phyloP scores from a whole-genome alignment of 2,329 filamentous ascomycete species.

The Chaetothyriales sp. region DNA sequence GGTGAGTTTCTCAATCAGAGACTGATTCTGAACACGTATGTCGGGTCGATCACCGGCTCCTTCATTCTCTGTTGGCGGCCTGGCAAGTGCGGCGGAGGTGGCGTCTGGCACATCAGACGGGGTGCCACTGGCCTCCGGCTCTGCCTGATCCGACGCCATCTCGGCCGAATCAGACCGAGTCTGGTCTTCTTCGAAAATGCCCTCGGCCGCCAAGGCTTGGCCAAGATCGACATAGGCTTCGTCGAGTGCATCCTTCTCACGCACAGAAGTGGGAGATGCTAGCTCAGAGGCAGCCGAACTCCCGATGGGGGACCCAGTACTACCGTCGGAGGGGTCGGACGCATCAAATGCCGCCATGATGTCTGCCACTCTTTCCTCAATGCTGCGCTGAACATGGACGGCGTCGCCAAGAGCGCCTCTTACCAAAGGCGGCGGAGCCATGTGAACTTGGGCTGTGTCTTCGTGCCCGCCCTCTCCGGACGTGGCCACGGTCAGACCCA shows the following conservation, averaged over 20 bases:
- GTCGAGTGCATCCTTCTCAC: not conserved
- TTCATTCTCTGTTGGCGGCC: not conserved
- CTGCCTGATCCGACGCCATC: not conserved
- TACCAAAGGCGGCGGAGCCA: not conserved
- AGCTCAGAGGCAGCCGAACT: no score
- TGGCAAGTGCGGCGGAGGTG: not conserved
- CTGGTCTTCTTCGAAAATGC: not conserved
- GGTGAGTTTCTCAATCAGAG: slow-evolving; percentile 18
- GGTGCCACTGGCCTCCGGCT: not conserved
- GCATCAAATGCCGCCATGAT: not conserved
- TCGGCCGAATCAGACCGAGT: not conserved
- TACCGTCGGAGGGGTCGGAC: not conserved
- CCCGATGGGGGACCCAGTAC: not conserved
- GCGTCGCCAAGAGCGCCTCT: not conserved
- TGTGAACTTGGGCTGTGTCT: not conserved
- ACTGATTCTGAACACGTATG: not conserved
- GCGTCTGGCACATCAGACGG: not conserved
- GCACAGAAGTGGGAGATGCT: not conserved
- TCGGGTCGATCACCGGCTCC: not conserved
- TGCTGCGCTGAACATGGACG: not conserved
- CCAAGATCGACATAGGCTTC: not conserved
- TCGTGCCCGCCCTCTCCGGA: not conserved
- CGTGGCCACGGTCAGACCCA: not conserved
- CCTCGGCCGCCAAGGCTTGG: not conserved
- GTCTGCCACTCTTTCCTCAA: not conserved